phyloP scores from a whole-genome alignment of 2,329 filamentous ascomycete species.

The Orbilia javanica region DNA sequence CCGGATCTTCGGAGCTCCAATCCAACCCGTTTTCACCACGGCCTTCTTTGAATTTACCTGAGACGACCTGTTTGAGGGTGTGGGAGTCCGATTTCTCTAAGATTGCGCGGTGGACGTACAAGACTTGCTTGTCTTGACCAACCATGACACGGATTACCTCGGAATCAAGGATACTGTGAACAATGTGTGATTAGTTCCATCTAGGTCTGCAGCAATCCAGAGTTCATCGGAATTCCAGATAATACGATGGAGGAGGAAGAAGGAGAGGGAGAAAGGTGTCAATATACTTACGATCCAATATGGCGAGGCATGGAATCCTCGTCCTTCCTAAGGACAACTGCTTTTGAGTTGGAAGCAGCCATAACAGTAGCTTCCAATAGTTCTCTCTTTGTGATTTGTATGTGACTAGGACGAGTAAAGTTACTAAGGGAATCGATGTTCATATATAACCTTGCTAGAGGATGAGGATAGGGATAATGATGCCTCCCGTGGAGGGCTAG shows the following conservation, averaged over 20 bases:
- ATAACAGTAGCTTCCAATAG: neutral
- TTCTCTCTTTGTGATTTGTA: too few species aligned
- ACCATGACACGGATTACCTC: conserved; percentile 20
- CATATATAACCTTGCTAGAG: too few species aligned
- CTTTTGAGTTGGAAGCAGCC: neutral
- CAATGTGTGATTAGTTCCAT: neutral
- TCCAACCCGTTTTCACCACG: conserved; percentile 42
- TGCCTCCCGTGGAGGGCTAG: too few species aligned
- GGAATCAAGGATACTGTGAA: conserved; percentile 23
- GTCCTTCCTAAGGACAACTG: neutral
- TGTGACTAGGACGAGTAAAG: too few species aligned
- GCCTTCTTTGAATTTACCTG: conserved; percentile 40
- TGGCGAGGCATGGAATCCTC: neutral
- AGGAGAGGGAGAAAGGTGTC: neutral
- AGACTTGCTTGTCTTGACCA: conserved; percentile 8
- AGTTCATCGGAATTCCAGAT: neutral
- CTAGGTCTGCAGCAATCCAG: neutral
- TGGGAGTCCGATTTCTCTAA: conserved; percentile 13
- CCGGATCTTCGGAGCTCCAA: conserved; percentile 22
- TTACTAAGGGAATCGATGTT: too few species aligned
- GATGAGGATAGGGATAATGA: too few species aligned
- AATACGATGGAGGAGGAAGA: too few species aligned
- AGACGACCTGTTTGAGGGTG: conserved; percentile 29
- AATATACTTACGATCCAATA: conserved; percentile 14
- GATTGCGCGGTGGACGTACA: conserved; percentile 12